Evolutionary conservation across 1,139 yeast genomes (phyloP).

Genomic region (Sugiyamaella paludigena): DNA sequence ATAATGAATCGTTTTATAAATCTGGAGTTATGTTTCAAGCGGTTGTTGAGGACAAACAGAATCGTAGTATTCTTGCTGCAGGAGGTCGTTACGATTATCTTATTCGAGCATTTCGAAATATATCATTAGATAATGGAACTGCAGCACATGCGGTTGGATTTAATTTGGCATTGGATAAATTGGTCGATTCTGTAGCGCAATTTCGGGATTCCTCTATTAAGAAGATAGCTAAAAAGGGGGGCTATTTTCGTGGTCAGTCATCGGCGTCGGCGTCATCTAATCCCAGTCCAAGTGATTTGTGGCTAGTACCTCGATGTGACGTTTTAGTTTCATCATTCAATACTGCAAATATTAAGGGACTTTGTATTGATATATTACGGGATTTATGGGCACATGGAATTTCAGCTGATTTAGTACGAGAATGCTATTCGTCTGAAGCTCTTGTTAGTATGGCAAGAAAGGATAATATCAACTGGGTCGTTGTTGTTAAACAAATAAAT

Average conservation of each 20-base stretch:
- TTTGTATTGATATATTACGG: constrained; percentile 61
- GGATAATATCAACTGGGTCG: constrained; percentile 74
- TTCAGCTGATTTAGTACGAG: constrained; percentile 63
- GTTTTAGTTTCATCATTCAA: constrained; percentile 71
- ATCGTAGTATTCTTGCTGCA: constrained; percentile 60
- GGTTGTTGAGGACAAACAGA: constrained; percentile 50
- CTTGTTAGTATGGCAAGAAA: constrained; percentile 58
- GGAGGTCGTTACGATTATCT: constrained; percentile 90
- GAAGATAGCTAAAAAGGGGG: constrained; percentile 23
- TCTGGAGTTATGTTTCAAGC: constrained; percentile 89
- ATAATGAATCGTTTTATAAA: constrained; percentile 71
- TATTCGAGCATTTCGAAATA: constrained; percentile 59
- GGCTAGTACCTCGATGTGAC: constrained; percentile 56
- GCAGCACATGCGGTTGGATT: constrained; percentile 77
- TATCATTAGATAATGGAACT: constrained; percentile 42
- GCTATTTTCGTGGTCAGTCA: constrained; percentile 4
- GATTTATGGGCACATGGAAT: constrained; percentile 69
- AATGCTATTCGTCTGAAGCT: constrained; percentile 60
- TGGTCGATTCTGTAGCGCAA: constrained; percentile 49
- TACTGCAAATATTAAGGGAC: constrained; percentile 45
- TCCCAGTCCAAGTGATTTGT: constrained; percentile 27
- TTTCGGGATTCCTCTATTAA: constrained; percentile 30
- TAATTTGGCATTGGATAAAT: constrained; percentile 64
- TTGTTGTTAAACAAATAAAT: constrained; percentile 61
- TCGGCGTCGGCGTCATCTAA: constrained; percentile 16